phyloP scores from a whole-genome alignment of 2,329 filamentous ascomycete genomes.

The Botryotinia calthae region DNA sequence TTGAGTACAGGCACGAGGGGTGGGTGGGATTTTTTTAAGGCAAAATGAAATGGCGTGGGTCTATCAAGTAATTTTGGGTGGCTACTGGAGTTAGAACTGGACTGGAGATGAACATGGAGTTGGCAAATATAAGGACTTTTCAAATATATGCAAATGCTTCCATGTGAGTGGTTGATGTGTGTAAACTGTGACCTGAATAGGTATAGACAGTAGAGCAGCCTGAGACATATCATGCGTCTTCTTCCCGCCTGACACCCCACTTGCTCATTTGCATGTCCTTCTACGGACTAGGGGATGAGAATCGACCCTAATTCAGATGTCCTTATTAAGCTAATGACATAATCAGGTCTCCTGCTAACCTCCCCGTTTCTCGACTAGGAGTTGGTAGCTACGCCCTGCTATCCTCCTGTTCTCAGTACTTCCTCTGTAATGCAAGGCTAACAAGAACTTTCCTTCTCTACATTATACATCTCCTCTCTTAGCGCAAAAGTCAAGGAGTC shows the following conservation, averaged over 20 bases:
- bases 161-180: not conserved
- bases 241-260: slow-evolving; percentile 10
- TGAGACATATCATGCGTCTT: slow-evolving; percentile 9
- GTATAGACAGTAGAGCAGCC: not conserved
- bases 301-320: slow-evolving; percentile 2
- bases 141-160: not conserved
- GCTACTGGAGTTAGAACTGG: slow-evolving; percentile 10
- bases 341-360: not conserved
- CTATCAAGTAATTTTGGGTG: not conserved
- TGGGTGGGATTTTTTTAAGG: slow-evolving; percentile 3
- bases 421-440: not conserved
- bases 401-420: not conserved
- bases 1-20: slow-evolving; percentile 1
- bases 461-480: not conserved
- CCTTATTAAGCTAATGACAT: slow-evolving; percentile 8
- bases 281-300: not conserved
- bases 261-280: not conserved
- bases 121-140: not conserved
- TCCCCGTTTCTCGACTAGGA: not conserved
- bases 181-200: slow-evolving; percentile 8
- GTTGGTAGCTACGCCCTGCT: not conserved
- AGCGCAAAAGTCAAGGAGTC: no score
- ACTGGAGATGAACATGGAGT: not conserved
- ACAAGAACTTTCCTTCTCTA: not conserved
- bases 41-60: slow-evolving; percentile 14